Base-by-base conservation (phyloP, 306 rosid genomes). In the Acacia acuminata region DNA sequence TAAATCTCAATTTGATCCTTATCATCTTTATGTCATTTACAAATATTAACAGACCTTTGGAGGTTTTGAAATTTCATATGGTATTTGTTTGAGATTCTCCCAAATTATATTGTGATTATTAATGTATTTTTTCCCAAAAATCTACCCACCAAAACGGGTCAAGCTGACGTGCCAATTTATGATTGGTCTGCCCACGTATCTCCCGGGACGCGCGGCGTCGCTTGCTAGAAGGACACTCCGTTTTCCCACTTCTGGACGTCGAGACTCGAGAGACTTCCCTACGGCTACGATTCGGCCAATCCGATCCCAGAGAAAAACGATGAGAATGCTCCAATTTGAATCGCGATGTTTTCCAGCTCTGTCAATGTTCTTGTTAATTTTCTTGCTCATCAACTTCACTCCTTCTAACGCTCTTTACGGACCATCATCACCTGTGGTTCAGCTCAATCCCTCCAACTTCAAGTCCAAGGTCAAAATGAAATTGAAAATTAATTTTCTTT, bases 381-480 rank as follows among this genome's bases (percentile, higher is more conserved):
- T 89, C 34, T 20, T 79, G 55, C 12, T 80, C 75, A 69, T 55
- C 85, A 53, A 61, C 56, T 83, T 89, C 70, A 45, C 73, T 42
- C 79, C 79, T 78, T 90, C 95, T 66, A 64, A 85, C 48, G 98
- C 99, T 3, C 94, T 96, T 40, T 96, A 96, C 73, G 99, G 97
- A 40, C 64, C 98, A 0, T 96, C 99, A 2, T 87, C 99, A 42
- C 98, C 99, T 5, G 99, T 96, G 71, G 75, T 96, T 88, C 98
- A 94, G 90, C 94, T 96, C 40, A 91, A 90, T 84, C 89, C 98
- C 11, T 86, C 98, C 71, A 96, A 96, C 88, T 96, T 96, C 92
- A 94, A 96, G 93, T 89, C 98, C 79, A 94, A 96, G 98, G 99
- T 94, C 47, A 74, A 61, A 74, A 70, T 67, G 22, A 56, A 51